Base-by-base conservation (phyloP, 345 rosid genomes). In the Gossypium rotundifolium region DNA sequence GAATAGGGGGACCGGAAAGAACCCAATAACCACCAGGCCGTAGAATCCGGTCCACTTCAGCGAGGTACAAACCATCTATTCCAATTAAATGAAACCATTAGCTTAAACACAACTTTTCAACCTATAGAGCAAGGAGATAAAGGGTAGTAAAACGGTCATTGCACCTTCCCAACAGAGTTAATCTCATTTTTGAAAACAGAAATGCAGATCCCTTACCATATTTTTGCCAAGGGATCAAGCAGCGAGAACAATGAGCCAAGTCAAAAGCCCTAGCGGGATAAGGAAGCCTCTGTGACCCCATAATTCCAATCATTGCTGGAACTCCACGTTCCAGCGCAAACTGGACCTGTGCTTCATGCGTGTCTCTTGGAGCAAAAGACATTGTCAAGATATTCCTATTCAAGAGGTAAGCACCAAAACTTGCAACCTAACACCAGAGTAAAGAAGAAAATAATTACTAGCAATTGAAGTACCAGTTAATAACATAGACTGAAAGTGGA, bases 1-100 rank as follows among this genome's bases (percentile, higher is more conserved):
- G 81, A 66, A 95, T 86, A 7, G 98, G 99, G 48, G 99, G 99
- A 9, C 99, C 99, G 0, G 98, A 95, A 11, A 93, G 92, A 81
- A 95, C 81, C 98, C 99, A 95, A 60, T 91, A 95, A 20, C 98
- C 99, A n/a, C 99, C 96, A 27, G 99, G 98, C 81, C 99, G 86
- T 46, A 95, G 81, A 72, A 95, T 79, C 71, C 99, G 86, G 78
- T 95, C 98, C 77, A 95, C 96, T 84, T 95, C 99, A 17, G 83
- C 82, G 27, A 93, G 85, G 73, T 90, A 95, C 87, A 93, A 58
- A 22, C 97, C 99, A 82, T 85, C 98, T 94, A 84, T 51, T 61
- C 72, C 64, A 77, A 29, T 27, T 18, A 61, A 13, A 42, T 16
- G 3, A 42, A 27, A 58, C 17, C 25, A 49, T 75, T 74, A 78